Evolutionary conservation across 768 basidiomycete species (phyloP), one percentile per base, ranked within the genome.

Genomic region (Macrolepiota albuminosa): DNA sequence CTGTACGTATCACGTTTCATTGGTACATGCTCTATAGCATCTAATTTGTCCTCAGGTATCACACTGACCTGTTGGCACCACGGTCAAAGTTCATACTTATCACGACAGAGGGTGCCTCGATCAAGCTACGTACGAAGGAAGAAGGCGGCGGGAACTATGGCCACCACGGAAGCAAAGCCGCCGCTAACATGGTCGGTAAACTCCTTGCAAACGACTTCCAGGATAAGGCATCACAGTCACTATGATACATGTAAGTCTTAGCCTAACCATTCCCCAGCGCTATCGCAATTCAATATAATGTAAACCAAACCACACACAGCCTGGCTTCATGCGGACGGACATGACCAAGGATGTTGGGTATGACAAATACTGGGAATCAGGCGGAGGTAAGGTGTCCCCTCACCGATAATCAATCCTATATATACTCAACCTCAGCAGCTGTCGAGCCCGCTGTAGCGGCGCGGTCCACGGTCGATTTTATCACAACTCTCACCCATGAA

Each of bases 101-200:
- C 26, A 78, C 78, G 2, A 77, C 78, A 3, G 80, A 82, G 69
- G 78, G 75, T 7, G 80, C 78, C 0, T 78, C 78, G 4, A 75
- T 80, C 57, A 66, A 65, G 34, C 69, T 81, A 13, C 69, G 79
- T 6, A 80, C 78, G 0, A 66, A 69, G 61, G 72, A 71, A 43
- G 80, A 82, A 69, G 79, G 79, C 37, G 78, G 78, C 1, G 77
- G 78, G 13, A 81, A 79, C 66, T 80, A 75, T 59, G 79, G 77
- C 18, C 80, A 81, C 64, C 80, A 81, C 62, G 79, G 75, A 2
- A 75, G 72, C 58, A 82, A 82, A 67, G 77, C 75, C 2, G 80
- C 80, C 24, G 73, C 70, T 6, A 81, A 82, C 61, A 82, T 82
- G 80, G 71, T 77, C 11, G 79, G 78, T 2, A 73, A 74, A 47